These are phyloP conservation scores for Solanum virginianum DNA, from an alignment of 257 asterid genomes.

Conservation along the genomic window DNA sequence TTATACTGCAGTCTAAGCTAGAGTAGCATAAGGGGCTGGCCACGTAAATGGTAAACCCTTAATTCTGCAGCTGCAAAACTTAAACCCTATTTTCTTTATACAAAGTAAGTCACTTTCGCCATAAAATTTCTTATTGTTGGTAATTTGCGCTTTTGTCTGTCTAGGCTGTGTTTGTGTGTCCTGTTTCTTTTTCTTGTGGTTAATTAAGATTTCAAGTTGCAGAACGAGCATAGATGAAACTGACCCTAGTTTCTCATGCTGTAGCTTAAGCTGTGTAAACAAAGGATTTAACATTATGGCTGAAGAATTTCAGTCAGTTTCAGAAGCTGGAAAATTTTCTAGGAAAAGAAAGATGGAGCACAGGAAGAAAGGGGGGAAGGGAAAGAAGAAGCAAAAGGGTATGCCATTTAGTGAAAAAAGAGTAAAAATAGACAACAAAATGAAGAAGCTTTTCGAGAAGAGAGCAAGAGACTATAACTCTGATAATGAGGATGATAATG, in stretches of 20 bases:
- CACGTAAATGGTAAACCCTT: neutral
- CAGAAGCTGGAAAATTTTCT: conserved; percentile 12
- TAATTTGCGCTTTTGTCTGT: neutral
- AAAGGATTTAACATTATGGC: neutral
- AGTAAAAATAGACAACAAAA: conserved; percentile 33
- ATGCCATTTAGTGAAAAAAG: conserved; percentile 25
- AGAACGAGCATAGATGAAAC: neutral
- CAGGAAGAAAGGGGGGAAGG: conserved; percentile 31
- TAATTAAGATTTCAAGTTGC: neutral
- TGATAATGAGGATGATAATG: conserved; percentile 38
- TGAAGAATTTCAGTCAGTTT: conserved; percentile 6
- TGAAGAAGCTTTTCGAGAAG: conserved; percentile 47
- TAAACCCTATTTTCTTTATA: neutral
- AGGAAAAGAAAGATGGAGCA: conserved; percentile 27
- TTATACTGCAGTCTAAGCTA: neutral
- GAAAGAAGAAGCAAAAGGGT: conserved; percentile 31
- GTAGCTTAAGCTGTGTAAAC: neutral
- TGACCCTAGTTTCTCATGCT: neutral
- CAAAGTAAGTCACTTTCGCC: neutral
- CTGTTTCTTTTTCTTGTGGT: neutral
- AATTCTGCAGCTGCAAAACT: neutral
- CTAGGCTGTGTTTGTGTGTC: neutral
- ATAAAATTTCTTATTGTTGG: neutral
- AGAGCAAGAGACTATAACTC: conserved; percentile 79
- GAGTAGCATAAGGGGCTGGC: neutral